Percentiles rank a stretch among this genome's conserved stretches.
phyloP scores from a whole-genome alignment of 2,329 filamentous ascomycete species.

The Immersiporthe knoxdaviesiana region DNA sequence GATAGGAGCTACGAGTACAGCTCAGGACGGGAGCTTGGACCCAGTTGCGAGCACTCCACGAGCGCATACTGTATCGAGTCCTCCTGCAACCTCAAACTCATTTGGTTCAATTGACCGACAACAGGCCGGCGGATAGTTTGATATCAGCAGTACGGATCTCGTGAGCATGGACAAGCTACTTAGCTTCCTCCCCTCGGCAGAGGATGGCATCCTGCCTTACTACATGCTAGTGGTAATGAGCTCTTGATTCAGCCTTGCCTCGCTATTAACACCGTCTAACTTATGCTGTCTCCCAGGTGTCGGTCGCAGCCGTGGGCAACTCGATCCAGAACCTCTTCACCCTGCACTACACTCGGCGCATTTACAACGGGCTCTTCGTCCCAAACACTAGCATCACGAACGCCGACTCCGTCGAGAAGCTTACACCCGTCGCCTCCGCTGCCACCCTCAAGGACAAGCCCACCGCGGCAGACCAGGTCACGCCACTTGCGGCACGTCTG shows the following conservation, averaged over 20 bases:
- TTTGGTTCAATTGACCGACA: background rate
- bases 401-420: conserved; percentile 48
- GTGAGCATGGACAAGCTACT: conserved; percentile 50
- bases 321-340: conserved; percentile 82
- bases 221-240: conserved; percentile 59
- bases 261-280: background rate
- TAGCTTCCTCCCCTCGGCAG: conserved; percentile 49
- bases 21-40: background rate
- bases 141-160: background rate
- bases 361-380: conserved; percentile 74
- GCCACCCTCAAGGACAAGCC: conserved; percentile 48
- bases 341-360: conserved; percentile 78
- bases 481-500: conserved; percentile 74
- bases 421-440: conserved; percentile 54
- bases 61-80: background rate
- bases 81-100: background rate
- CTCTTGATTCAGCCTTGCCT: conserved; percentile 17
- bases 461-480: conserved; percentile 63
- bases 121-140: background rate
- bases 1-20: background rate
- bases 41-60: background rate
- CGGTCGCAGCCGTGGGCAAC: conserved; percentile 81
- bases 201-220: conserved; percentile 60
- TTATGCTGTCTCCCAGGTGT: conserved; percentile 61
- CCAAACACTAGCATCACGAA: conserved; percentile 51